Evolutionary conservation across 768 basidiomycete species (phyloP).

Genomic region (Leccinellum albellum): DNA sequence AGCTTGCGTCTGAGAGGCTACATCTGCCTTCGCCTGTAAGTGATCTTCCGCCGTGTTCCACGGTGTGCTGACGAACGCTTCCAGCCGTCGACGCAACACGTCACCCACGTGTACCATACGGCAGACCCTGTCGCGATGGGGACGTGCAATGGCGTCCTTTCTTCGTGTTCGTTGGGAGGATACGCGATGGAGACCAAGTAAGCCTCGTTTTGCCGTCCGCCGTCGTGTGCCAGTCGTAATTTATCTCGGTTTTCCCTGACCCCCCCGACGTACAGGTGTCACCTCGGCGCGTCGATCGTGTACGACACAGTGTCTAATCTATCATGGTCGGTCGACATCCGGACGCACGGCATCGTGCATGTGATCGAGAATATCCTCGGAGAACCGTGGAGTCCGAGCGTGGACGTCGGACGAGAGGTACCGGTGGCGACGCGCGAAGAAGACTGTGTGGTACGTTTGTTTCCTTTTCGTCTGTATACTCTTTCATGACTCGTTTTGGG

Average conservation of each 20-base stretch:
- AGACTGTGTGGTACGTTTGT: conserved; percentile 64
- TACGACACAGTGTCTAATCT: conserved; percentile 90
- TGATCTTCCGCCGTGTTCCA: not conserved
- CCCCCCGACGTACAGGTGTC: conserved; percentile 51
- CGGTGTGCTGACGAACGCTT: not conserved
- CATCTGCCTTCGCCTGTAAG: conserved; percentile 84
- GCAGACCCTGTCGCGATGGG: conserved; percentile 95
- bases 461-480: not conserved
- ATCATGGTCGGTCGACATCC: conserved; percentile 81
- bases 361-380: conserved; percentile 73
- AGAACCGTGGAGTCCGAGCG: conserved; percentile 66
- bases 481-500: not conserved
- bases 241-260: not conserved
- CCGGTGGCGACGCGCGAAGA: conserved; percentile 50
- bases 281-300: conserved; percentile 78
- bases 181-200: conserved; percentile 82
- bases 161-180: conserved; percentile 81
- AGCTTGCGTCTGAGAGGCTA: conserved; percentile 69
- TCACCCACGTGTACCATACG: conserved; percentile 91
- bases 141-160: conserved; percentile 76
- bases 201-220: conserved; percentile 13
- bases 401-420: conserved; percentile 60
- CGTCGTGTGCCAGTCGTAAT: not conserved
- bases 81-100: conserved; percentile 69
- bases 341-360: conserved; percentile 74